Base-by-base conservation (phyloP, 2,329 filamentous ascomycete genomes). In the Neophaeococcomyces aloes region DNA sequence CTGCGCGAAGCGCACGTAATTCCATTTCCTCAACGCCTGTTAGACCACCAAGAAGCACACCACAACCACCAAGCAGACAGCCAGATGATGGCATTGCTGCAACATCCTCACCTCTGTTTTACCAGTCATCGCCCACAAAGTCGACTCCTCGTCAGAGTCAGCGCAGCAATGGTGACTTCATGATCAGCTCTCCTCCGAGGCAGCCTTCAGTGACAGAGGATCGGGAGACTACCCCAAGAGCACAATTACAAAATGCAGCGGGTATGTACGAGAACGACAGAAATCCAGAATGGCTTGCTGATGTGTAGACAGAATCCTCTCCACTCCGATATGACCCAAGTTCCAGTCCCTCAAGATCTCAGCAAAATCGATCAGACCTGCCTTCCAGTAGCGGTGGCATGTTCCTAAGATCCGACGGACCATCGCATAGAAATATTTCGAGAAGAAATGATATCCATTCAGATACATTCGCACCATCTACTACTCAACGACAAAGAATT, bases 241-340 rank as follows among this genome's bases (percentile, higher is more conserved):
- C 63, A 29, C 62, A 60, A 36, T 53, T 56, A 39, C 53, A 53
- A 13, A 53, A 54, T 18, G 53, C 65, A 43, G 56, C 61, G 64
- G 67, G 66, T 69, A 61, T 43, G 53, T n/a, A 18, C 14, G 41
- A 19, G 19, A 4, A 46, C 43, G 31, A 32, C 18, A 31, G 29
- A 14, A 14, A 7, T 8, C 15, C 18, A 10, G 5, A 49, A 62
- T 42, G 58, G 41, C 49, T 15, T 35, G 18, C 39, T 42, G 14
- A 34, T 15, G 7, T 15, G 42, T 7, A 14, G 39, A 2, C 53
- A 94, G 89, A 88, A 58, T 96, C 89, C 0, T 96, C 89, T 1
- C 89, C 89, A 1, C 86, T 96, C 53, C 79, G 81, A 61, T 96
- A 95, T 61, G 85, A 86, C 45, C 79, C 86, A 29, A 94, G 86